Conservation (phyloP, 2,329 filamentous ascomycete species). For the Fusarium sublunatum region DNA sequence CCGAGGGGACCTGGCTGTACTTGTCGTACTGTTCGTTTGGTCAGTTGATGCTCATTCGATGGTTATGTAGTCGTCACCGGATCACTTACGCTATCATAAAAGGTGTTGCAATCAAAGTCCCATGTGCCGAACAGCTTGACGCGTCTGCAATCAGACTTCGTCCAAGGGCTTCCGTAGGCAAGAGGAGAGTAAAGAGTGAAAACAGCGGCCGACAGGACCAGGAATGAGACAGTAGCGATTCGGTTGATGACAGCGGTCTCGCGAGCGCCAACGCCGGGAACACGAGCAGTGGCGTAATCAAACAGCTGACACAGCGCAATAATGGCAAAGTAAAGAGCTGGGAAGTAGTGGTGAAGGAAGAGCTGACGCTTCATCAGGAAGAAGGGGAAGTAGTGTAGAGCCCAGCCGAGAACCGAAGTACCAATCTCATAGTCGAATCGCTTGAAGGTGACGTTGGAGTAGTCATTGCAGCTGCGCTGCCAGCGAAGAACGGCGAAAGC, state of each 20-base stretch:
- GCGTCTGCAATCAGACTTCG: conserved; percentile 83
- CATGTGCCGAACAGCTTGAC: conserved; percentile 89
- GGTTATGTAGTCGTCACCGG: conserved; percentile 4
- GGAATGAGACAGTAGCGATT: conserved; percentile 76
- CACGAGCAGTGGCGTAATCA: conserved; percentile 83
- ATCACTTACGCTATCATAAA: conserved; percentile 82
- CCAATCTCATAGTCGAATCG: conserved; percentile 98
- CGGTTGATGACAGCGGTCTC: conserved; percentile 78
- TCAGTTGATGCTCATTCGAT: conserved; percentile 28
- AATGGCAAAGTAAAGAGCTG: conserved; percentile 94
- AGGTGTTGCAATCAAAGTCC: conserved; percentile 99
- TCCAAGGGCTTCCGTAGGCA: conserved; percentile 95
- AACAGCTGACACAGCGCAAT: conserved; percentile 89
- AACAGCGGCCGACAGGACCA: conserved; percentile 77
- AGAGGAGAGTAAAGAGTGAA: conserved; percentile 91
- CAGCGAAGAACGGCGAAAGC: conserved; percentile 87
- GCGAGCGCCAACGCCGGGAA: conserved; percentile 74
- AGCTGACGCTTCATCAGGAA: conserved; percentile 98
- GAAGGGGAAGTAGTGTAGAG: conserved; percentile 98
- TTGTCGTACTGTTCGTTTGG: conserved; percentile 58
- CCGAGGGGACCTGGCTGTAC: conserved; percentile 51
- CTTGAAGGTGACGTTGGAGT: conserved; percentile 84
- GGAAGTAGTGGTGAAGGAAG: conserved; percentile 98
- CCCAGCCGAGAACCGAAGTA: conserved; percentile 90
- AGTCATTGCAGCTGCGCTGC: conserved; percentile 94